Evolutionary conservation across 2,329 filamentous ascomycete genomes (phyloP).

Genomic region (Neocatenulostroma microsporum): DNA sequence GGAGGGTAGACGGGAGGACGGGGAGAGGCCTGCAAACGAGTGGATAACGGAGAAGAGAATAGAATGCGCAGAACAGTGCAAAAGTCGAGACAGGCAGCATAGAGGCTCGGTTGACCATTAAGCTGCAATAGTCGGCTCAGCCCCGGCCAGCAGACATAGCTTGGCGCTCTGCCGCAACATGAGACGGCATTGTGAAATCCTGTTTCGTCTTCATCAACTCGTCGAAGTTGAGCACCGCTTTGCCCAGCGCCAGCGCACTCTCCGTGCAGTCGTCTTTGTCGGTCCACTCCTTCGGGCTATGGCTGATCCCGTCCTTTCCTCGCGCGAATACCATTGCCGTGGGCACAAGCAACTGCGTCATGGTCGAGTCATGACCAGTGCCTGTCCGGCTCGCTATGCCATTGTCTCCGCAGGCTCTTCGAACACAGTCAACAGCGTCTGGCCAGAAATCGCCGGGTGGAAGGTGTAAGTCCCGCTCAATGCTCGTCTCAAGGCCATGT

Average conservation of each 20-base stretch:
- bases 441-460: conserved; percentile 8
- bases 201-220: conserved; percentile 14
- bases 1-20: too few relatives aligned
- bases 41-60: too few relatives aligned
- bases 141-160: neutral
- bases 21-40: too few relatives aligned
- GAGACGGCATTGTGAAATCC: conserved; percentile 7
- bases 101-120: too few relatives aligned
- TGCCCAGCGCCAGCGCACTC: conserved; percentile 19
- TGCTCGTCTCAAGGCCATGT: conserved; percentile 14
- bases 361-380: conserved; percentile 26
- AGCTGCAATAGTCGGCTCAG: neutral
- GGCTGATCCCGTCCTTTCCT: conserved; percentile 22
- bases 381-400: conserved; percentile 15
- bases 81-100: too few relatives aligned
- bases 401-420: conserved; percentile 19
- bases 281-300: conserved; percentile 20
- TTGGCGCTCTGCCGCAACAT: conserved; percentile 3
- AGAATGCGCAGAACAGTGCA: too few relatives aligned
- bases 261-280: conserved; percentile 21
- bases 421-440: conserved; percentile 15
- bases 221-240: conserved; percentile 24
- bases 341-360: conserved; percentile 19
- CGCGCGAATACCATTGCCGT: conserved; percentile 28
- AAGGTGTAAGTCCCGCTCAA: conserved; percentile 5